phyloP scores from a whole-genome alignment of 345 rosid genomes.

The Leavenworthia alabamica region DNA sequence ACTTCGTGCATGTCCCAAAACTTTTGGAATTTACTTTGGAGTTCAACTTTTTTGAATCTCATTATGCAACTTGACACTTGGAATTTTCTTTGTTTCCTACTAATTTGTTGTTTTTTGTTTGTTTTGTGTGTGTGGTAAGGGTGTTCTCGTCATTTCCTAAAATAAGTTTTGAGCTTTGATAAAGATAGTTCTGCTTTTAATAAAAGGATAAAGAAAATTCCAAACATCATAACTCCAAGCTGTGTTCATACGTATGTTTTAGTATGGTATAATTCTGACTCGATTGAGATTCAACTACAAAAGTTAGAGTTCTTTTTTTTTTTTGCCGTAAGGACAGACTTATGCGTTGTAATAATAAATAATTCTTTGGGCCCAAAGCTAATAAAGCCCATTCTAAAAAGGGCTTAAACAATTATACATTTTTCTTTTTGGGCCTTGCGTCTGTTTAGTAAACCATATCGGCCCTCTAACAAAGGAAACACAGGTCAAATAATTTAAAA shows the following conservation, averaged over 20 bases:
- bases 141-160: not conserved
- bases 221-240: not conserved
- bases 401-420: not conserved
- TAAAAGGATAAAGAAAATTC: not conserved
- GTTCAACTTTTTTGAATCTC: no score
- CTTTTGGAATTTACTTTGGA: no score
- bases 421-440: not conserved
- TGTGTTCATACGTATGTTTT: not conserved
- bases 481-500: not conserved
- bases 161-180: not conserved
- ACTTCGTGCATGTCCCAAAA: no score
- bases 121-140: not conserved
- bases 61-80: not conserved
- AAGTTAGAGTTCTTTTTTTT: no score
- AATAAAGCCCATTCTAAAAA: not conserved
- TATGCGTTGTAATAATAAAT: no score
- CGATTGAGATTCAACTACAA: not conserved
- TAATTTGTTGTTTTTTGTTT: not conserved
- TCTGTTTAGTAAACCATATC: no score
- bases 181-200: not conserved
- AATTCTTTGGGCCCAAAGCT: slow-evolving; percentile 4
- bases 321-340: not conserved
- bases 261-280: no score
- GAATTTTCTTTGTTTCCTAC: not conserved
- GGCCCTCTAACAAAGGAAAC: no score